Evolutionary conservation across 164 flowering plant genomes (phyloP).

Genomic region (Tetrastigma voinierianum): DNA sequence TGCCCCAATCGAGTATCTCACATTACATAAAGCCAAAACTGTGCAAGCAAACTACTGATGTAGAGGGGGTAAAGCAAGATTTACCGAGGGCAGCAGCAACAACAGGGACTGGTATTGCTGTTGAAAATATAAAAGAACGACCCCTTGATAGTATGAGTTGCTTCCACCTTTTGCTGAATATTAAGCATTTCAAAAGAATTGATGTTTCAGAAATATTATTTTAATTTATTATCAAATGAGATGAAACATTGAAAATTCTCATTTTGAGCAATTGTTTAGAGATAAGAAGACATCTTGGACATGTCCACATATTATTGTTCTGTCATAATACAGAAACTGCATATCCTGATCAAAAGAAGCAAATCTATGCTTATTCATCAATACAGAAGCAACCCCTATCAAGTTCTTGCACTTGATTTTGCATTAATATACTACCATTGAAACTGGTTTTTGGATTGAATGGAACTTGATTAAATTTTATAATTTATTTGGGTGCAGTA

Average conservation of each 20-base stretch:
- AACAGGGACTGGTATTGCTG: slow-evolving; percentile 72
- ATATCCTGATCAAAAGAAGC: not conserved
- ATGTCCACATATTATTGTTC: too few species aligned
- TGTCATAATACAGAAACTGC: not conserved
- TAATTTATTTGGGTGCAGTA: too few species aligned
- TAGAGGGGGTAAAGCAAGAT: not conserved
- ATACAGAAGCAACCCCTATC: not conserved
- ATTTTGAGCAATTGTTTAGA: not conserved
- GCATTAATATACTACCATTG: not conserved
- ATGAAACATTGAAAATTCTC: too few species aligned
- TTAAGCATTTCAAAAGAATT: slow-evolving; percentile 8
- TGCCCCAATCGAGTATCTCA: not conserved
- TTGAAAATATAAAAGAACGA: slow-evolving; percentile 90
- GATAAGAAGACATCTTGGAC: not conserved
- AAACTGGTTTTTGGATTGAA: too few species aligned
- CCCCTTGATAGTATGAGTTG: slow-evolving; percentile 80
- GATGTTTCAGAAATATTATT: not conserved
- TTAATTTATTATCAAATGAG: too few species aligned
- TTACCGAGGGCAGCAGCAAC: slow-evolving; percentile 91
- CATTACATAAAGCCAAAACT: not conserved
- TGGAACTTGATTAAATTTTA: too few species aligned
- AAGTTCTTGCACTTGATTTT: not conserved
- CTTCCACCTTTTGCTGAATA: slow-evolving; percentile 86
- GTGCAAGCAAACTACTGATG: not conserved
- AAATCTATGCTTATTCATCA: not conserved